Base-by-base conservation (phyloP, 75 land plant species). In the Selaginella tamariscina region DNA sequence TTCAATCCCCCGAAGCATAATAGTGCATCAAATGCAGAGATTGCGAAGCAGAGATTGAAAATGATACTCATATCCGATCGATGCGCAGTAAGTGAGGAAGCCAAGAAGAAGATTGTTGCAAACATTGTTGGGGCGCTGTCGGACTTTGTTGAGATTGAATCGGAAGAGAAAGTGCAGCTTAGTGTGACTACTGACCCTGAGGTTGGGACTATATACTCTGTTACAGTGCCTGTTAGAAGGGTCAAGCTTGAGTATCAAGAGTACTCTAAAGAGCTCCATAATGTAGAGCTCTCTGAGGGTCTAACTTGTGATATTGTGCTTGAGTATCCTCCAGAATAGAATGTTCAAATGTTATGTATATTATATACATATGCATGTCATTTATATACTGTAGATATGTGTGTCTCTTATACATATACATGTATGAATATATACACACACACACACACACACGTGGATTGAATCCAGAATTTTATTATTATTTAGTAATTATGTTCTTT, bases 21-120 rank as follows among this genome's bases (percentile, higher is more conserved):
- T 24, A 69, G 65, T 27, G 75, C 66, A 28, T 86, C 97, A 5
- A 89, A 89, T 80, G 97, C 97, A 5, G 80, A 65, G 13, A 84
- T 91, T 24, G 97, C 97, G 15, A 88, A 91, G 72, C 93, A 91
- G 73, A 75, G 94, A 9, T 74, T 92, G 44, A 86, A 86, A 74
- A 92, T 92, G 97, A 89, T 92, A 60, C 86, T 92, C 2, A 86
- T 89, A 69, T 86, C 97, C 20, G 97, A 92, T 66, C 66, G 97
- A 54, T 92, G 97, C 79, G 95, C 79, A 32, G 87, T 92, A 20
- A 88, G 81, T 65, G 97, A 92, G 54, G 94, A 86, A 70, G 97
- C 97, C 21, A 92, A 92, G 69, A 73, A 71, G 70, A 79, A 74
- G 71, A 92, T 92, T 56, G 94, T 92, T 68, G 78, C 54, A 55